Evolutionary conservation across 2,329 filamentous ascomycete genomes (phyloP).

Genomic region (Alternaria conjuncta): DNA sequence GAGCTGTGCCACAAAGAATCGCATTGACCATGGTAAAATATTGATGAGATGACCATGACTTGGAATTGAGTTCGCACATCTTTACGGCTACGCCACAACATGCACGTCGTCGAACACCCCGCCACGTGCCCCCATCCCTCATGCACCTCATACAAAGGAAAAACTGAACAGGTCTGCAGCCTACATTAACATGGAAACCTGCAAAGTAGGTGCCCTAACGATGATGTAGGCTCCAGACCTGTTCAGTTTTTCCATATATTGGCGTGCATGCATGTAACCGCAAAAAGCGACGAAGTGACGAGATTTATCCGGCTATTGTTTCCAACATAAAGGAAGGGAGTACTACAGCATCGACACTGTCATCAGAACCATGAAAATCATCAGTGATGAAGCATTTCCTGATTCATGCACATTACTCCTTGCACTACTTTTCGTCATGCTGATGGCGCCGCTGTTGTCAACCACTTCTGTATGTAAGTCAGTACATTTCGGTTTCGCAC

Average conservation of each 20-base stretch:
- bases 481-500: background rate
- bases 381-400: background rate
- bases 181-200: no score
- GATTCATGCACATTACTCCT: background rate
- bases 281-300: background rate
- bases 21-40: background rate
- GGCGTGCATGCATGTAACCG: background rate
- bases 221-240: no score
- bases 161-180: no score
- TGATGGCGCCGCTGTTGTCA: conserved; percentile 20
- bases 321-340: background rate
- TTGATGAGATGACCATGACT: background rate
- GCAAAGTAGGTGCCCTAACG: no score
- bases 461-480: conserved; percentile 5
- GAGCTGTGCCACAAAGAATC: background rate
- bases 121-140: background rate
- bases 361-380: background rate
- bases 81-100: background rate
- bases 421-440: conserved; percentile 2
- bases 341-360: background rate
- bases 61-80: background rate
- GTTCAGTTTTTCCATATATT: no score
- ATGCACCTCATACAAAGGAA: no score
- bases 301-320: background rate
- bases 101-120: background rate